Base-by-base conservation (phyloP, 305 asterid species). In the Solanum chacoense region DNA sequence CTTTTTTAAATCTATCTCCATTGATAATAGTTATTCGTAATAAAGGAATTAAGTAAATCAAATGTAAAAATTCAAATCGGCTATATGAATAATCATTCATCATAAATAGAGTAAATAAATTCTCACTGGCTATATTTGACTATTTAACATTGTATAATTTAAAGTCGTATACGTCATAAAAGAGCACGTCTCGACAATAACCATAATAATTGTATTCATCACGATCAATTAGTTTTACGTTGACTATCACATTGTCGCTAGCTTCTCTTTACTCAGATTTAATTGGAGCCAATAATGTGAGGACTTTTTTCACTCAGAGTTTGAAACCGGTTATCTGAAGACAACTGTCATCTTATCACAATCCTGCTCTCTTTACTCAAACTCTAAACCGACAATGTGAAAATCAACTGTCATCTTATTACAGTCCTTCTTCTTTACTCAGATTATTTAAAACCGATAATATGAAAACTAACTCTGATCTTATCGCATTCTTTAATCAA, bases 241-340 rank as follows among this genome's bases (percentile, higher is more conserved):
- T 74, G 28, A 74, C 4, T 35, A 22, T 76, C 83, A 76, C 2
- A 4, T 26, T 77, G 10, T 24, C 29, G 5, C 2, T 12, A n/a
- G 5, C 20, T 77, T 1, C 20, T 24, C 8, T 37, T 77, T 22
- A n/a, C 10, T 78, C n/a, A 6, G 13, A 42, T 24, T 38, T 78
- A 59, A 59, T 59, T 59, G 63, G 16, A 7, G 42, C 22, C n/a
- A 20, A 37, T 12, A 37, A 78, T 13, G 7, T 63, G 72, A 63
- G 4, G 72, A n/a, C 72, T 59, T 59, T 59, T 59, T 22, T 59
- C 12, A 59, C 69, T 59, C 28, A 22, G 11, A 59, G 10, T 59
- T 59, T 22, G 69, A 20, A 59, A 59, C 28, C 28, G 6, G 6
- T 59, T 59, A 59, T 84, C 55, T 0, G 98, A 95, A 50, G 99